Evolutionary conservation across 345 rosid genomes (phyloP).

Genomic region (Gossypioides kirkii): DNA sequence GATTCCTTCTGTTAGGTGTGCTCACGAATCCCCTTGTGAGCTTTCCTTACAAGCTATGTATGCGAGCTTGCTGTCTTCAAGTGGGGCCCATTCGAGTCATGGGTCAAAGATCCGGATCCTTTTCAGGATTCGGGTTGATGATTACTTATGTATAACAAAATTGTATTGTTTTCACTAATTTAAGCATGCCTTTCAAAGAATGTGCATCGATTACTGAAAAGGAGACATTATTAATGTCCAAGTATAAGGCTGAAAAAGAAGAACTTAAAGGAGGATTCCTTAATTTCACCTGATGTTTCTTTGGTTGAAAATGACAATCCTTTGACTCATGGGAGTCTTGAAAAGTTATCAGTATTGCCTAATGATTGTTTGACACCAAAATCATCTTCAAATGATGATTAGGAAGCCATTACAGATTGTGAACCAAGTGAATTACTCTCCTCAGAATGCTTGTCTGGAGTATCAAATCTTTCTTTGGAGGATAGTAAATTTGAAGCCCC

Average conservation of each 20-base stretch:
- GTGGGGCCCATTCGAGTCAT: too few relatives aligned
- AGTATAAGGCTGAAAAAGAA: constrained; percentile 29
- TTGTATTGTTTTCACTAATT: too few relatives aligned
- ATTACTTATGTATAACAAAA: too few relatives aligned
- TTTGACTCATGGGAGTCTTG: constrained; percentile 28
- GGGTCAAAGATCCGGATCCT: too few relatives aligned
- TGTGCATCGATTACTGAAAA: too few relatives aligned
- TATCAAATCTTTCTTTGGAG: constrained; percentile 54
- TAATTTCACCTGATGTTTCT: constrained; percentile 13
- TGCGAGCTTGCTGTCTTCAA: too few relatives aligned
- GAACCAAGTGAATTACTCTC: constrained; percentile 52
- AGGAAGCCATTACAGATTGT: constrained; percentile 83
- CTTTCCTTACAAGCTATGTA: too few relatives aligned
- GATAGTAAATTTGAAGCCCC: constrained; percentile 48
- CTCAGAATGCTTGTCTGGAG: constrained; percentile 46
- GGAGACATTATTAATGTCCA: too few relatives aligned
- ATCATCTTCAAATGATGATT: constrained; percentile 68
- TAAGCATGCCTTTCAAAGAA: too few relatives aligned
- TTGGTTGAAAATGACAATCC: constrained; percentile 11
- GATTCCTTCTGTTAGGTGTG: too few relatives aligned
- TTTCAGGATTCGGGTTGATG: too few relatives aligned
- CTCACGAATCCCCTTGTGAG: too few relatives aligned
- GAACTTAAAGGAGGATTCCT: constrained; percentile 14
- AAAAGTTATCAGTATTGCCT: constrained; percentile 16
- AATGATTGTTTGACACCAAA: constrained; percentile 25